Conservation (phyloP, 805 yeast genomes). For the Lipomyces starkeyi region DNA sequence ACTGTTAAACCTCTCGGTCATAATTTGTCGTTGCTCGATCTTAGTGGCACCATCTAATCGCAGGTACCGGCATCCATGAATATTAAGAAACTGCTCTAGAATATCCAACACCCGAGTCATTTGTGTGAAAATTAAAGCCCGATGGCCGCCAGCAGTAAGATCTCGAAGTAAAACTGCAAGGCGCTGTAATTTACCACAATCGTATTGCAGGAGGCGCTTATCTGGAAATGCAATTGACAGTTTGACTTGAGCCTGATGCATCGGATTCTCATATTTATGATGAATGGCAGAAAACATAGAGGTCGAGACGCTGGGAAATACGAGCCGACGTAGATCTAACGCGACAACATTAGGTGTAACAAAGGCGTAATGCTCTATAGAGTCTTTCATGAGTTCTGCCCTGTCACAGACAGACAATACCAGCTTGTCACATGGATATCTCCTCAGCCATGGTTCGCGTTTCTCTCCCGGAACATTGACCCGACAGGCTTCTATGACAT, state of each 20-base stretch:
- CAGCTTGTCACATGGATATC: conserved; percentile 14
- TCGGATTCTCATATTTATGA: conserved; percentile 52
- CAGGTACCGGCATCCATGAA: conserved; percentile 93
- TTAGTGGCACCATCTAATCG: conserved; percentile 97
- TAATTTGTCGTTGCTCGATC: conserved; percentile 92
- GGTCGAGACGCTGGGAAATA: conserved; percentile 44
- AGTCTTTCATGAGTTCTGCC: conserved; percentile 51
- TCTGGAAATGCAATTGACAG: conserved; percentile 95
- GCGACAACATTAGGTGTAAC: conserved; percentile 87
- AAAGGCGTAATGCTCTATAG: conserved; percentile 77
- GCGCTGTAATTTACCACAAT: conserved; percentile 94
- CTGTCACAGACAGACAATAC: conserved; percentile 43
- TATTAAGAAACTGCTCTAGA: conserved; percentile 88
- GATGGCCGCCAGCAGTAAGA: conserved; percentile 83
- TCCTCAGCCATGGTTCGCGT: conserved; percentile 21
- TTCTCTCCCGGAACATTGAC: background rate
- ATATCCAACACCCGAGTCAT: conserved; percentile 97
- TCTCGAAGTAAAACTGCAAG: conserved; percentile 76
- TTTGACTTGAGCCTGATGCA: conserved; percentile 84
- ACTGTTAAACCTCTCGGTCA: conserved; percentile 90
- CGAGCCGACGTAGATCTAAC: conserved; percentile 59
- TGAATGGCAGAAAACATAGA: conserved; percentile 24
- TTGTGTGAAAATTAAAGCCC: conserved; percentile 95
- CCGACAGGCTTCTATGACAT: conserved; percentile 14
- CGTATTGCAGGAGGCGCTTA: conserved; percentile 86